phyloP scores from a whole-genome alignment of 2,329 filamentous ascomycete species.

The Cylindrodendrum hubeiense region DNA sequence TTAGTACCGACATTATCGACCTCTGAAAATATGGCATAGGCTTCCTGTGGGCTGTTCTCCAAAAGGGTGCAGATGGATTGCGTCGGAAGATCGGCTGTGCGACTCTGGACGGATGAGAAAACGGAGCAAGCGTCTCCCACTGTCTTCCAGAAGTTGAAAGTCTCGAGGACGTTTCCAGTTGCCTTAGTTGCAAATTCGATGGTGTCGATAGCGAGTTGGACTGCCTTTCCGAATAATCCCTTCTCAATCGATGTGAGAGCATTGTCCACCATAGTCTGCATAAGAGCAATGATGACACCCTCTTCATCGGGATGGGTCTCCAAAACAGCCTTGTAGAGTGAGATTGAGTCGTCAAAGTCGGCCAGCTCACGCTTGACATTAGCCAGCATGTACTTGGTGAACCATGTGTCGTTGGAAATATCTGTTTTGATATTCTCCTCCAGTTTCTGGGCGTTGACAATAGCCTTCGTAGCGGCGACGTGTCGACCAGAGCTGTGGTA shows the following conservation, averaged over 20 bases:
- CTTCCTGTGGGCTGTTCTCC: slow-evolving; percentile 61
- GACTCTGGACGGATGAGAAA: slow-evolving; percentile 83
- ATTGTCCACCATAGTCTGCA: slow-evolving; percentile 89
- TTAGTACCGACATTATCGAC: slow-evolving; percentile 72
- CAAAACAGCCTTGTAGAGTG: slow-evolving; percentile 81
- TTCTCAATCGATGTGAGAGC: slow-evolving; percentile 82
- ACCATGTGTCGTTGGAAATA: slow-evolving; percentile 82
- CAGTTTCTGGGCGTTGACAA: slow-evolving; percentile 84
- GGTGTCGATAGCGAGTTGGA: slow-evolving; percentile 76
- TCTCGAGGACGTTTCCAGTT: slow-evolving; percentile 70
- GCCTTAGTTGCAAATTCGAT: slow-evolving; percentile 76
- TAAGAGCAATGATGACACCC: slow-evolving; percentile 86
- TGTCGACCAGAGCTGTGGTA: slow-evolving; percentile 95
- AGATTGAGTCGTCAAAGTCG: slow-evolving; percentile 87
- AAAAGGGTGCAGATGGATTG: slow-evolving; percentile 71
- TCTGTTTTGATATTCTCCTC: slow-evolving; percentile 69
- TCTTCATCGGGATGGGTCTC: slow-evolving; percentile 78
- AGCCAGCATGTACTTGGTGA: slow-evolving; percentile 95
- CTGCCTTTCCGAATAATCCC: slow-evolving; percentile 87
- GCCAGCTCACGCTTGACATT: slow-evolving; percentile 94
- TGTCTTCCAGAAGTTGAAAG: slow-evolving; percentile 96
- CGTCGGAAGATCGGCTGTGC: slow-evolving; percentile 72
- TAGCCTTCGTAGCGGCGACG: slow-evolving; percentile 93
- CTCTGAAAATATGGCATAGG: slow-evolving; percentile 74
- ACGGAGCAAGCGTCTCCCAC: slow-evolving; percentile 89